phyloP scores from a whole-genome alignment of 2,329 filamentous ascomycete species.

The Ceratocystis variospora region DNA sequence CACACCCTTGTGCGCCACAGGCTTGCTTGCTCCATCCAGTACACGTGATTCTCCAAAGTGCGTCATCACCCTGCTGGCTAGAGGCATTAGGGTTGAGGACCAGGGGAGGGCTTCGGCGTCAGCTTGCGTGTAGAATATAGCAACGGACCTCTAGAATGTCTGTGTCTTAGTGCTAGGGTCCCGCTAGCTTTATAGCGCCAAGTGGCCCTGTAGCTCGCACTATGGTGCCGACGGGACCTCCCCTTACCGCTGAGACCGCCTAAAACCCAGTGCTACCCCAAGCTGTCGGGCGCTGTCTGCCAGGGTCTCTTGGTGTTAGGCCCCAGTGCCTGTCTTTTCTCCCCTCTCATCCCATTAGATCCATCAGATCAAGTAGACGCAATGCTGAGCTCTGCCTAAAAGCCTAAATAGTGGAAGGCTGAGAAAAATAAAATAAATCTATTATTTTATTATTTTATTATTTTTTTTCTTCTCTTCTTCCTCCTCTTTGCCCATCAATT shows the following conservation, averaged over 20 bases:
- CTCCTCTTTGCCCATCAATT: neutral
- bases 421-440: neutral
- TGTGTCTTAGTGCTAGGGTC: neutral
- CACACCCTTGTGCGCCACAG: neutral
- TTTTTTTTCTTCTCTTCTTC: neutral
- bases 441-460: neutral
- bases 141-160: neutral
- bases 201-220: neutral
- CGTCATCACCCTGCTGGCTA: slow-evolving; percentile 1
- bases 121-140: neutral
- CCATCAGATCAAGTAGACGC: neutral
- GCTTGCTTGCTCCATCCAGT: neutral
- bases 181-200: too few species aligned
- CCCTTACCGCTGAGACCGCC: neutral
- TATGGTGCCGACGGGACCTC: neutral
- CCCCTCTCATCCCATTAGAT: neutral
- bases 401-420: neutral
- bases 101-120: neutral
- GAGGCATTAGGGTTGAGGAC: neutral
- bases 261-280: too few species aligned
- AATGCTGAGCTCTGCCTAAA: slow-evolving; percentile 1
- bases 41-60: neutral
- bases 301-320: too few species aligned
- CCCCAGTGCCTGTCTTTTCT: neutral
- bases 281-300: too few species aligned